Percentiles rank a stretch among this genome's conserved stretches.
These are phyloP conservation scores for Aurantiochytrium sp. DNA, from an alignment of 108 stramenopile species.

Conservation along the genomic window DNA sequence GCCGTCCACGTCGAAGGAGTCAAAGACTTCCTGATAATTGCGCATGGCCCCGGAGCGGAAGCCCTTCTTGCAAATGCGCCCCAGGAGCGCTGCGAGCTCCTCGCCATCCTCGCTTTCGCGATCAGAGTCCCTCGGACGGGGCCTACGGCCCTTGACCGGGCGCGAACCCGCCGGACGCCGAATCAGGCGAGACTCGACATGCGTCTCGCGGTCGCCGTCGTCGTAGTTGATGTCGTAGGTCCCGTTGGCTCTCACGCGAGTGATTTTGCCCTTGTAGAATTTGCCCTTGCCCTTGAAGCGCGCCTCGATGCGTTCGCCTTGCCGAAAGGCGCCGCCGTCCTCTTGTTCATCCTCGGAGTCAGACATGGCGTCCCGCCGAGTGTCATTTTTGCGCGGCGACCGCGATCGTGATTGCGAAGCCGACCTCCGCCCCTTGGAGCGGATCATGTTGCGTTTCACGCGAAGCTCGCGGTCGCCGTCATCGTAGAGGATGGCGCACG, in stretches of 20 bases:
- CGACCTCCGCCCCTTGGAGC: not conserved
- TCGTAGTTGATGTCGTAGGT: conserved; percentile 56
- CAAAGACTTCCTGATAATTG: conserved; percentile 17
- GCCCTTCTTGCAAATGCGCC: conserved; percentile 5
- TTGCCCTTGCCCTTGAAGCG: conserved; percentile 37
- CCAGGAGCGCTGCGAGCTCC: not conserved
- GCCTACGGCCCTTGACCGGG: not conserved
- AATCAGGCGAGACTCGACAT: not conserved
- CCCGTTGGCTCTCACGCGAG: conserved; percentile 44
- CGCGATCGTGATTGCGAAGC: not conserved
- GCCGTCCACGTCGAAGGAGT: not conserved
- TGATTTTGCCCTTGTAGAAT: conserved; percentile 48
- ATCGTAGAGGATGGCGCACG: conserved; percentile 35
- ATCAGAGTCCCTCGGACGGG: not conserved
- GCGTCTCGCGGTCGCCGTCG: conserved; percentile 35
- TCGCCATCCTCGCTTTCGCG: not conserved
- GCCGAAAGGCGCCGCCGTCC: conserved; percentile 26
- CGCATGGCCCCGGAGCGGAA: not conserved
- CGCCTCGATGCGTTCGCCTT: conserved; percentile 44
- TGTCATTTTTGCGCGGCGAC: not conserved
- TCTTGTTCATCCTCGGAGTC: not conserved
- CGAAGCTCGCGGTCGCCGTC: conserved; percentile 31
- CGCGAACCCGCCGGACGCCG: not conserved
- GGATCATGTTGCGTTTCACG: conserved; percentile 11
- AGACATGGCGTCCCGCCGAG: too few relatives aligned